Evolutionary conservation across 2,329 filamentous ascomycete genomes (phyloP).

Genomic region (Ceratocystiopsis sp.): DNA sequence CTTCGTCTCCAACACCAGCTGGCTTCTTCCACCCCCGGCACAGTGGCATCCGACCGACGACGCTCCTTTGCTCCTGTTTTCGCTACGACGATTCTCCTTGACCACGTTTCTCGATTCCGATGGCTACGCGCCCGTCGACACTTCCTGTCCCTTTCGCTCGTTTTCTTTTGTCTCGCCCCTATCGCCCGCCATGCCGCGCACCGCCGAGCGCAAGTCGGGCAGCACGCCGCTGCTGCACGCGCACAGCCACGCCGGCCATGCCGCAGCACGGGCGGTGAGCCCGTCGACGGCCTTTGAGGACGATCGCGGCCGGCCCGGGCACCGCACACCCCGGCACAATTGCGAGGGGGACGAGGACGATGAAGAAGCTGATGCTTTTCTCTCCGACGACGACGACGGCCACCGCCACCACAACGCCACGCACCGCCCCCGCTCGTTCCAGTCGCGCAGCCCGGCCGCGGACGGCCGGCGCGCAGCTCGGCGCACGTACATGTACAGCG

Average conservation of each 20-base stretch:
- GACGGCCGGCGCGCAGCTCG: slow-evolving; percentile 43
- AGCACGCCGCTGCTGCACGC: not conserved
- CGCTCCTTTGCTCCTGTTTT: too few relatives aligned
- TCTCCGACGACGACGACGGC: too few relatives aligned
- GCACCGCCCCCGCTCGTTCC: slow-evolving; percentile 49
- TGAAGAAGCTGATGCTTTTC: slow-evolving; percentile 9
- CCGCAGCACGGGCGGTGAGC: too few relatives aligned
- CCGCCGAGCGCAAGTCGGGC: not conserved
- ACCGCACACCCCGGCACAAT: not conserved
- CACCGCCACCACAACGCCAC: not conserved
- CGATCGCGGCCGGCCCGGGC: not conserved
- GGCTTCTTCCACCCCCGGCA: too few relatives aligned
- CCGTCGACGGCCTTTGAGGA: not conserved
- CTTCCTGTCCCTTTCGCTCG: too few relatives aligned
- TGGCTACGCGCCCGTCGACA: too few relatives aligned
- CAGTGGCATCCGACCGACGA: too few relatives aligned
- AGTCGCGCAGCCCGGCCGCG: slow-evolving; percentile 57
- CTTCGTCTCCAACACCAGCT: too few relatives aligned
- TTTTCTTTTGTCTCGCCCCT: too few relatives aligned
- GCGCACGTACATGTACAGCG: slow-evolving; percentile 75
- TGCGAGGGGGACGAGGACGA: not conserved
- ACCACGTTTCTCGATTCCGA: too few relatives aligned
- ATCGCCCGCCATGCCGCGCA: too few relatives aligned
- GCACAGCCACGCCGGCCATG: not conserved
- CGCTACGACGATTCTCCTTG: too few relatives aligned